A percentile compares a stretch with the other conserved stretches of the same genome.
Evolutionary conservation across 1,139 yeast genomes (phyloP).

Genomic region (Pneumocystis sp.): DNA sequence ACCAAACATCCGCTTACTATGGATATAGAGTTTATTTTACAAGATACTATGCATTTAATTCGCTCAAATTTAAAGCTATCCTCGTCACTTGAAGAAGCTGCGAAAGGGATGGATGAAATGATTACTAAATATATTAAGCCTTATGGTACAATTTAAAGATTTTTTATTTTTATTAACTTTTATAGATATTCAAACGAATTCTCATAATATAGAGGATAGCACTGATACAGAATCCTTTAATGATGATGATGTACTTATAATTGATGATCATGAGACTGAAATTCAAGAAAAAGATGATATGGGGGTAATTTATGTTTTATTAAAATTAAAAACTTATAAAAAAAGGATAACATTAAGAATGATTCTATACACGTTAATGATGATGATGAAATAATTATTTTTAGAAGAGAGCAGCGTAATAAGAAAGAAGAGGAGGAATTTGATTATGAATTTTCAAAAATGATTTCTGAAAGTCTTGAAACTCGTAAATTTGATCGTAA

Average conservation of each 20-base stretch:
- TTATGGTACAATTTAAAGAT: background rate
- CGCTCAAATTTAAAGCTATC: background rate
- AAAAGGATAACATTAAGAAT: constrained; percentile 17
- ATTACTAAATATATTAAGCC: constrained; percentile 1
- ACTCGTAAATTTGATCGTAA: constrained; percentile 15
- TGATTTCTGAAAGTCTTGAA: constrained; percentile 23
- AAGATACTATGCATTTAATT: background rate
- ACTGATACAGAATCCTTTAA: constrained; percentile 17
- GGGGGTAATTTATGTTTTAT: constrained; percentile 13
- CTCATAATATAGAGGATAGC: constrained; percentile 16
- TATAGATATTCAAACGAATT: constrained; percentile 2
- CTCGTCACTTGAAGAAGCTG: constrained; percentile 16
- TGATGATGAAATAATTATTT: constrained; percentile 14
- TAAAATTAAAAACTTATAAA: background rate
- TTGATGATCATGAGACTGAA: constrained; percentile 18
- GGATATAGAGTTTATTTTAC: constrained; percentile 43
- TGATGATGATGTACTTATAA: constrained; percentile 18
- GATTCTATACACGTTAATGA: constrained; percentile 18
- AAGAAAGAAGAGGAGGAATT: constrained; percentile 19
- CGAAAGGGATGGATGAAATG: constrained; percentile 8
- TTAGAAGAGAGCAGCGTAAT: constrained; percentile 3
- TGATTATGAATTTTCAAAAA: constrained; percentile 24
- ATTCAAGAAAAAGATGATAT: constrained; percentile 20
- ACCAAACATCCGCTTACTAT: constrained; percentile 54
- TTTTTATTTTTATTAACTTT: constrained; percentile 11